Base-by-base conservation (phyloP, 768 basidiomycete genomes). In the Cyclocybe cylindracea region DNA sequence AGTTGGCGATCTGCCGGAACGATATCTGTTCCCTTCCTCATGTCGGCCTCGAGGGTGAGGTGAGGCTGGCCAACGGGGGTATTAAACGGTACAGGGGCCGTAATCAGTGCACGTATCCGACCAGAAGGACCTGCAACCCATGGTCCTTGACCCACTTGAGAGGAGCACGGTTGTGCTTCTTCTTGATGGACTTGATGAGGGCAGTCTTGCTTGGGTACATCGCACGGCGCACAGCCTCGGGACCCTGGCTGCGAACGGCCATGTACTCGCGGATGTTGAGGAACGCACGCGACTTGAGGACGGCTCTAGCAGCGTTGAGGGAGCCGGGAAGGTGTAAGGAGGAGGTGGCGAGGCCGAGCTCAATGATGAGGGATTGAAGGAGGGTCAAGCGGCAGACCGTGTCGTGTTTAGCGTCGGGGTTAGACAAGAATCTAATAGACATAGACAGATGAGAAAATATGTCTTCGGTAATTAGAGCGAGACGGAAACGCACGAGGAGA, bases 211-310 rank as follows among this genome's bases (percentile, higher is more conserved):
- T 86, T 4, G 85, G 80, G 55, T 85, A 80, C 78, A 91, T 74
- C 50, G 84, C 78, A 38, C 70, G 58, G 49, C 73, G 83, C 33
- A 91, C 72, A 19, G 84, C 86, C 5, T 73, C 76, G 31, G 79
- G 82, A 1, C 88, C 88, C 61, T 84, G 76, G 48, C 70, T 73
- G 36, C 90, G 85, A 32, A 79, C 78, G 13, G 80, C 79, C 51
- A 90, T 73, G 65, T 91, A 91, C 53, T 91, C 88, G 44, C 77
- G 76, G 51, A 92, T 79, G 60, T 89, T 89, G 31, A 91, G 59
- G 62, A 90, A 89, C 0, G 75, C 87, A 37, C 74, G 75, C 5
- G 82, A 70, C 68, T 87, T 90, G 42, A 91, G 67, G 38, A 86
- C 70, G 10, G 79, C 78, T 56, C 80, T 84, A n/a, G 89, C 90